These are phyloP conservation scores for Leccinum brunneo-olivaceum DNA, from an alignment of 1,284 basidiomycete species.

Conservation along the genomic window DNA sequence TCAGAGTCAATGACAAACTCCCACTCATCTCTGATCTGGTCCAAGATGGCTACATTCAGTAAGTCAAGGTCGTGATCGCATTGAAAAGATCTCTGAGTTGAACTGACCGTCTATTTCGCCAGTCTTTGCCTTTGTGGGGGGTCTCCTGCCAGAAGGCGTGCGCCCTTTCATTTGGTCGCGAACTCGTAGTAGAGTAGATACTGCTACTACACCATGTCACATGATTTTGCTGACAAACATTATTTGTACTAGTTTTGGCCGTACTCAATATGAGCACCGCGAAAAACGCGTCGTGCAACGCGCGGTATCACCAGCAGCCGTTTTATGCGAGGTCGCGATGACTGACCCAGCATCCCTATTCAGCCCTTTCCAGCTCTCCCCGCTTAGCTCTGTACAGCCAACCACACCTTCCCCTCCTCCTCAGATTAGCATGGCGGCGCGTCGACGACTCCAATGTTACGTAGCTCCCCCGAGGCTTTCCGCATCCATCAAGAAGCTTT, in stretches of 20 bases:
- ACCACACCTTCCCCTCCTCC: conserved; percentile 6
- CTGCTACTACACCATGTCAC: too few species aligned
- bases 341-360: conserved; percentile 17
- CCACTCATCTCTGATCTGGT: conserved; percentile 85
- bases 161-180: conserved; percentile 60
- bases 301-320: conserved; percentile 1
- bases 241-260: too few species aligned
- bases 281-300: too few species aligned
- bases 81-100: background rate
- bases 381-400: conserved; percentile 14
- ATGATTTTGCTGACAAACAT: conserved; percentile 20
- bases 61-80: conserved; percentile 3
- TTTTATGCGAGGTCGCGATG: conserved; percentile 12
- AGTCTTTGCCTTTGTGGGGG: conserved; percentile 47
- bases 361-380: conserved; percentile 12
- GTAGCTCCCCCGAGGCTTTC: conserved; percentile 30
- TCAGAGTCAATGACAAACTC: conserved; percentile 81
- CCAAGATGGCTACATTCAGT: conserved; percentile 59
- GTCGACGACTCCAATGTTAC: conserved; percentile 15
- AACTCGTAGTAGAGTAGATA: too few species aligned
- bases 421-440: conserved; percentile 10
- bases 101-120: conserved; percentile 74
- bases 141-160: conserved; percentile 50
- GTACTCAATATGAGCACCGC: too few species aligned
- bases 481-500: conserved; percentile 35